Evolutionary conservation across 805 yeast genomes (phyloP), one percentile per base, ranked within the genome.

Genomic region (Wickerhamiella nectarea): DNA sequence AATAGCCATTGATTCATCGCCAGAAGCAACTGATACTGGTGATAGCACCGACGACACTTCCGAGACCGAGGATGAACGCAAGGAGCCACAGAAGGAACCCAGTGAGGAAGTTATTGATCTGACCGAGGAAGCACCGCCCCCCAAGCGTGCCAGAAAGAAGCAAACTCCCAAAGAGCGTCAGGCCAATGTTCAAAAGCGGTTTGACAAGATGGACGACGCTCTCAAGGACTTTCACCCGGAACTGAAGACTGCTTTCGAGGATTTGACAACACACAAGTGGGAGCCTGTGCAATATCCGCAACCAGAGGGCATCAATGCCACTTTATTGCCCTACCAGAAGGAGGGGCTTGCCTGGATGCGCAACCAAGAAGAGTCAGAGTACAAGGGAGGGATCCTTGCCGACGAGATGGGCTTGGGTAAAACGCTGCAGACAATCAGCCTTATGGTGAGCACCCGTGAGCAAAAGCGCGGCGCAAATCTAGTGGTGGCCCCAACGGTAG

Each of bases 331-430:
- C 1, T 91, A 91, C 62, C 99, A 91, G 62, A 66, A 75, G 12
- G 99, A 91, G 65, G 98, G 98, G 15, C 66, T 91, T 38, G 74
- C 80, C 54, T 91, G 99, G 99, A 69, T 91, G 48, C 52, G 74
- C 11, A 69, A 75, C 39, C 97, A 89, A 62, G 97, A 89, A 56
- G 76, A 76, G 18, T 54, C 60, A 11, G 71, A 68, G 35, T 89
- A 80, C 60, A 69, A 72, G 12, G 98, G 98, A 20, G 98, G 97
- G 12, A 79, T 91, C 8, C 66, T 91, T 38, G 97, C 98, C 4
- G 99, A 91, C 66, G 99, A 91, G 62, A 91, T 91, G 99, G 99
- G 99, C 29, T 89, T 91, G 97, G 99, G 99, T 50, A 91, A 91
- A 56, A 91, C 99, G 0, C 87, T 91, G 40, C 98, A 91, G 63